These are phyloP conservation scores for Shiraia sp. DNA, from an alignment of 2,329 filamentous ascomycete species.

Conservation along the genomic window DNA sequence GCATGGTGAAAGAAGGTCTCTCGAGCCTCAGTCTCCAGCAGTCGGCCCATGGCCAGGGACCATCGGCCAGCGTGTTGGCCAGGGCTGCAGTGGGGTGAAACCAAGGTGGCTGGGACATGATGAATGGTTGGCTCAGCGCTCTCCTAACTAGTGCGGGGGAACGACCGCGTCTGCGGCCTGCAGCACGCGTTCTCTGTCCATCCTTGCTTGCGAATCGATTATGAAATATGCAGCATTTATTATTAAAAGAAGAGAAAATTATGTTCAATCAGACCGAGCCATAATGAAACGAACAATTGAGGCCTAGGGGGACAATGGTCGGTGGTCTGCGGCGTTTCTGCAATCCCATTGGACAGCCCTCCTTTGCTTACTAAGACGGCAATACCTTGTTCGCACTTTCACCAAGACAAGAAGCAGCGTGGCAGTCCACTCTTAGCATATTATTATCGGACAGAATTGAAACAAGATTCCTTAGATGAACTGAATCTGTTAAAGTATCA, in stretches of 20 bases:
- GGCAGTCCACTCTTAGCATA: no score
- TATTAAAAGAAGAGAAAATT: no score
- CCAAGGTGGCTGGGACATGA: constrained; percentile 34
- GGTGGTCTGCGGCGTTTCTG: constrained; percentile 6
- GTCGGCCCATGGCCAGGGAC: constrained; percentile 16
- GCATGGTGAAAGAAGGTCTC: constrained; percentile 12
- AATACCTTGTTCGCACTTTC: no score
- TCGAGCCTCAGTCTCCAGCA: constrained; percentile 10
- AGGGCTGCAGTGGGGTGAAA: constrained; percentile 35
- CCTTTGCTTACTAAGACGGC: no score
- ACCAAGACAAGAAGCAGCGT: no score
- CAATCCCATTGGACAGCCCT: constrained; percentile 11
- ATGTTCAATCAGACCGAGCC: background rate
- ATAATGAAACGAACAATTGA: no score
- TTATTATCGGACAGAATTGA: no score
- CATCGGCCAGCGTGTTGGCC: constrained; percentile 26
- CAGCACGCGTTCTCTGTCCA: constrained; percentile 10
- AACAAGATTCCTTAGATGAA: no score
- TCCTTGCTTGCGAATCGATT: constrained; percentile 9
- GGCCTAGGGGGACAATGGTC: no score
- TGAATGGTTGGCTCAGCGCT: constrained; percentile 26
- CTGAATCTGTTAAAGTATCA: no score
- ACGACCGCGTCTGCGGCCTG: constrained; percentile 6
- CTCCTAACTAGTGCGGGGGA: constrained; percentile 19
- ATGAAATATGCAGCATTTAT: no score